A percentile compares a stretch with the other conserved stretches of the same genome.
phyloP scores from a whole-genome alignment of 2,329 filamentous ascomycete genomes.

The Claviceps maximensis region DNA sequence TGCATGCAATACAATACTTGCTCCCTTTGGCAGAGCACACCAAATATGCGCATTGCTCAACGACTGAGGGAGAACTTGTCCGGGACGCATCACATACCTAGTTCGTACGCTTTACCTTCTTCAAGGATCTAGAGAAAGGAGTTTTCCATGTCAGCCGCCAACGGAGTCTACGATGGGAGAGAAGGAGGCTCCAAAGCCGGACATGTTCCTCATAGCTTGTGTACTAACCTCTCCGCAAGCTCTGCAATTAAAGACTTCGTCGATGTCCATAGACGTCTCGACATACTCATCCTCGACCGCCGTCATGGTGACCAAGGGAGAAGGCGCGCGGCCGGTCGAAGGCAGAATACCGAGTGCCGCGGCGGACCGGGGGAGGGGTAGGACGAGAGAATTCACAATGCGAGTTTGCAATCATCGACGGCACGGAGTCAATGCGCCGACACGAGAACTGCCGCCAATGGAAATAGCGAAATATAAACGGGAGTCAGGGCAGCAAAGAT shows the following conservation, averaged over 20 bases:
- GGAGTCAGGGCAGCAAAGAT: background rate
- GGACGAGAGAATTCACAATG: background rate
- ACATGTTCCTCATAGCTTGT: background rate
- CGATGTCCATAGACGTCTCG: conserved; percentile 56
- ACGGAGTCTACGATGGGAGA: background rate
- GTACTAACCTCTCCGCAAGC: conserved; percentile 69
- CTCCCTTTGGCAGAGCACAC: background rate
- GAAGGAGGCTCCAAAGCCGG: background rate
- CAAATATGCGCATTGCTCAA: background rate
- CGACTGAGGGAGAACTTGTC: background rate
- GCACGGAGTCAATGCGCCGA: background rate
- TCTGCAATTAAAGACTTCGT: conserved; percentile 83
- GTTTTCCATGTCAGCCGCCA: conserved; percentile 4
- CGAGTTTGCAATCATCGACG: conserved; percentile 1
- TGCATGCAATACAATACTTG: background rate
- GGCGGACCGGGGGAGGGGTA: background rate
- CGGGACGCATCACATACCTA: conserved; percentile 50
- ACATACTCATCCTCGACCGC: conserved; percentile 46
- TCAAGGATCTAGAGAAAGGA: conserved; percentile 62
- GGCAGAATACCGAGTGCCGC: background rate
- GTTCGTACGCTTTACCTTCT: conserved; percentile 95
- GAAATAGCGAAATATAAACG: background rate
- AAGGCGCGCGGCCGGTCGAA: background rate
- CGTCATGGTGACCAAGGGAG: conserved; percentile 20
- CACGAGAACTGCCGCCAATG: background rate